Conservation (phyloP, 306 rosid species). For the Senna tora region DNA sequence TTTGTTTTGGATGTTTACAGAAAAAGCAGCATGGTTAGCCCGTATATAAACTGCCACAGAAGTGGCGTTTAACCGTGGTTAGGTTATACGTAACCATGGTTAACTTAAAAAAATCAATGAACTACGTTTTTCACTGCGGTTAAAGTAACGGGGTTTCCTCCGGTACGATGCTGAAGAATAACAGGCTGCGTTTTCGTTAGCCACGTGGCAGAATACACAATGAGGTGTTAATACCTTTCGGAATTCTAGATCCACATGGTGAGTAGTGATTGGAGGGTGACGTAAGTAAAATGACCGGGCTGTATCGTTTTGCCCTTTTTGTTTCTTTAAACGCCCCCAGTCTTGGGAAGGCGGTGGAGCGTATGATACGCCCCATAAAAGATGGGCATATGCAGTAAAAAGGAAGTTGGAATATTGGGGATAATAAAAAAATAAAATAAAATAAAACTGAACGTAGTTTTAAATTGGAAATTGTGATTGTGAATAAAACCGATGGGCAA, state of each 20-base stretch:
- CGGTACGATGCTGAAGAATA: conserved; percentile 15
- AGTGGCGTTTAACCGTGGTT: conserved; percentile 50
- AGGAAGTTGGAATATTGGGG: neutral
- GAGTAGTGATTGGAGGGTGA: neutral
- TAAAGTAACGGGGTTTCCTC: conserved; percentile 30
- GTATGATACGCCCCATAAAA: conserved; percentile 36
- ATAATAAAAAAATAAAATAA: neutral
- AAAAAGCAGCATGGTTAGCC: conserved; percentile 41
- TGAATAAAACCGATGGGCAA: conserved; percentile 37
- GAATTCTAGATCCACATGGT: conserved; percentile 35
- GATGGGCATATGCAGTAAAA: neutral
- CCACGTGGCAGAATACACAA: conserved; percentile 10
- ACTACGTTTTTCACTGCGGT: conserved; percentile 50
- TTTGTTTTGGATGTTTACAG: conserved; percentile 42
- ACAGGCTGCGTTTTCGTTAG: conserved; percentile 16
- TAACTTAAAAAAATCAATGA: conserved; percentile 37
- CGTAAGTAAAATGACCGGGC: neutral
- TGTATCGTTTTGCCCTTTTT: neutral
- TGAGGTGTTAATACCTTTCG: neutral
- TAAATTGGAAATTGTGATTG: conserved; percentile 13
- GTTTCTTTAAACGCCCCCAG: conserved; percentile 37
- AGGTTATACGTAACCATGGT: conserved; percentile 48
- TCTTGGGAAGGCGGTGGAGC: conserved; percentile 42
- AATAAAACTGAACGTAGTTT: neutral
- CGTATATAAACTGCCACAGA: conserved; percentile 51